These are phyloP conservation scores for Fraxinus pennsylvanica DNA, from an alignment of 257 asterid genomes.

Conservation along the genomic window DNA sequence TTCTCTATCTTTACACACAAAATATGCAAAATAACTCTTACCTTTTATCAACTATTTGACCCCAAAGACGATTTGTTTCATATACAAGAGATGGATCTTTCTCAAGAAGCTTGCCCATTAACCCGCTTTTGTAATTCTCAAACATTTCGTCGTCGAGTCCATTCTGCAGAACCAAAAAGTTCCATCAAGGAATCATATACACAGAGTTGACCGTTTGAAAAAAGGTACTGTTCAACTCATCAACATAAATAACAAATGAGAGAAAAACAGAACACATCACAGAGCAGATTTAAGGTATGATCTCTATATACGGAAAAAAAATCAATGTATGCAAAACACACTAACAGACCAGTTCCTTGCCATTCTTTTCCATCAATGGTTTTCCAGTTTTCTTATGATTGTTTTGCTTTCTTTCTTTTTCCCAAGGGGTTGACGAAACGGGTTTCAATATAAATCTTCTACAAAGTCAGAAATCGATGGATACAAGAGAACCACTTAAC, in stretches of 20 bases:
- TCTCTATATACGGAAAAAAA: conserved; percentile 2
- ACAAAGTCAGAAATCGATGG: neutral
- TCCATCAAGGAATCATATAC: conserved; percentile 23
- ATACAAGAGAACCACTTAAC: neutral
- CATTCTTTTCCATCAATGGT: conserved; percentile 2
- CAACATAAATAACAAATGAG: neutral
- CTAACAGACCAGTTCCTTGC: neutral
- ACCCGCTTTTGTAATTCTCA: conserved; percentile 73
- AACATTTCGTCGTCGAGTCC: conserved; percentile 72
- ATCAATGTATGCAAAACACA: neutral
- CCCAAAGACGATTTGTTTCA: conserved; percentile 87
- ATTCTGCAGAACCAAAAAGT: conserved; percentile 48
- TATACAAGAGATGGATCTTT: conserved; percentile 89
- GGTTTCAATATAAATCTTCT: neutral
- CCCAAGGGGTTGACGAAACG: neutral
- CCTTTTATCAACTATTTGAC: conserved; percentile 92
- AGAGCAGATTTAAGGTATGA: conserved; percentile 1
- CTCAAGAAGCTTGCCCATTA: conserved; percentile 85
- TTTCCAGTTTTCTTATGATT: neutral
- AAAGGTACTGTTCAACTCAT: neutral
- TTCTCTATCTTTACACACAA: neutral
- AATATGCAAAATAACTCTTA: conserved; percentile 28
- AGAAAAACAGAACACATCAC: neutral
- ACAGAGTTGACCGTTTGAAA: neutral
- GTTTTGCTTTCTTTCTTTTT: neutral